Evolutionary conservation across 2,329 filamentous ascomycete genomes (phyloP).

Genomic region (Pseudogymnoascus sp.): DNA sequence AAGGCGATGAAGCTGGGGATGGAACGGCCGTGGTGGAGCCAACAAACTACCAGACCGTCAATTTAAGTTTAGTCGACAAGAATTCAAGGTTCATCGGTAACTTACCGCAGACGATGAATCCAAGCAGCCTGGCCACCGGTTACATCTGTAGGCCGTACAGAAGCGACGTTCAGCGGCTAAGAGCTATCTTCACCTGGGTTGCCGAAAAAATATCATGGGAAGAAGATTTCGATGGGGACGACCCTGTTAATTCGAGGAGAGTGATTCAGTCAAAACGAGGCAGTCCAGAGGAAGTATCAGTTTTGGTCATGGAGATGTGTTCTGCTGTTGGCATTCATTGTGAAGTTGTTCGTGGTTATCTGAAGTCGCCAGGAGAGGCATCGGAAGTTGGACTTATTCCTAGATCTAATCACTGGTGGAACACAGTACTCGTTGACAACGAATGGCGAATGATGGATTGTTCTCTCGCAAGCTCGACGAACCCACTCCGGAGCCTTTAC

Average conservation of each 20-base stretch:
- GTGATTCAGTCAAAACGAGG: constrained; percentile 78
- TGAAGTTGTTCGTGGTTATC: constrained; percentile 79
- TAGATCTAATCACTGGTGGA: constrained; percentile 97
- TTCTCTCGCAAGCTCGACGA: constrained; percentile 82
- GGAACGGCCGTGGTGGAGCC: constrained; percentile 75
- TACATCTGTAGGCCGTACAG: constrained; percentile 92
- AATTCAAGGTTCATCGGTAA: constrained; percentile 84
- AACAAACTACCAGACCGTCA: constrained; percentile 71
- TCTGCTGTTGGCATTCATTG: constrained; percentile 77
- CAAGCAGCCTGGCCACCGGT: constrained; percentile 74
- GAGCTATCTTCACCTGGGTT: constrained; percentile 96
- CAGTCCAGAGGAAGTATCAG: constrained; percentile 82
- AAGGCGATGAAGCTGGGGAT: constrained; percentile 85
- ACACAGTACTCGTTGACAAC: constrained; percentile 81
- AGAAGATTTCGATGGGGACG: constrained; percentile 77
- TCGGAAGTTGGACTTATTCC: constrained; percentile 73
- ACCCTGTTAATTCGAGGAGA: constrained; percentile 62
- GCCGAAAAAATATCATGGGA: constrained; percentile 95
- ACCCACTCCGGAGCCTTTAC: constrained; percentile 70
- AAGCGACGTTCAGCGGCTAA: constrained; percentile 83
- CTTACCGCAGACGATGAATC: constrained; percentile 72
- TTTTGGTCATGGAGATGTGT: constrained; percentile 90
- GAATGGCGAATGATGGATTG: constrained; percentile 97
- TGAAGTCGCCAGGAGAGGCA: constrained; percentile 81
- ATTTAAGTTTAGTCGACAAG: constrained; percentile 86